A percentile compares a stretch with the other conserved stretches of the same genome.
These are phyloP conservation scores for Populus simonii DNA, from an alignment of 345 rosid species.

Conservation along the genomic window DNA sequence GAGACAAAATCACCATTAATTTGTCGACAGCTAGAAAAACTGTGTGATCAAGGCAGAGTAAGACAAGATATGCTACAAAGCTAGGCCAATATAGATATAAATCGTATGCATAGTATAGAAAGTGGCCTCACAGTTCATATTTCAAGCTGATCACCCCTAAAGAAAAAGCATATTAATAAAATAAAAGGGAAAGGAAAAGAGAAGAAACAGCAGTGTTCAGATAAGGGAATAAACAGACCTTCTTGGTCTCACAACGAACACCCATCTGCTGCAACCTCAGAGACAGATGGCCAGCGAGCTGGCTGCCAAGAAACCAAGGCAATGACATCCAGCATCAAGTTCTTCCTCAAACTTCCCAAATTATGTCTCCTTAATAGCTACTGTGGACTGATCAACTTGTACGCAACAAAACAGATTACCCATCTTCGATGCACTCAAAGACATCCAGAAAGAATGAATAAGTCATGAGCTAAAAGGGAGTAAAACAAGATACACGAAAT, in stretches of 20 bases:
- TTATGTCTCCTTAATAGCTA: slow-evolving; percentile 33
- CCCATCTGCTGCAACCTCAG: slow-evolving; percentile 45
- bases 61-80: neutral
- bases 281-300: slow-evolving; percentile 35
- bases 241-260: slow-evolving; percentile 45
- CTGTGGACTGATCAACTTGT: slow-evolving; percentile 39
- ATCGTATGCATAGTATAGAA: neutral
- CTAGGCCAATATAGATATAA: neutral
- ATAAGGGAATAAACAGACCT: slow-evolving; percentile 12
- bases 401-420: slow-evolving; percentile 34
- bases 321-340: slow-evolving; percentile 48
- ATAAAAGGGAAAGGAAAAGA: neutral
- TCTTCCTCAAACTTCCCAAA: slow-evolving; percentile 40
- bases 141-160: neutral
- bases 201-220: neutral
- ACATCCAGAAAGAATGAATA: neutral
- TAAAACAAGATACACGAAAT: neutral
- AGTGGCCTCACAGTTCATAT: too few species aligned
- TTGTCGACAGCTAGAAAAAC: neutral
- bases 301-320: slow-evolving; percentile 39
- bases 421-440: slow-evolving; percentile 27
- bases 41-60: neutral
- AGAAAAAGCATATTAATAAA: neutral
- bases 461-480: neutral
- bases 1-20: neutral